phyloP scores from a whole-genome alignment of 345 rosid species.

The Eucalyptus erythrocorys region DNA sequence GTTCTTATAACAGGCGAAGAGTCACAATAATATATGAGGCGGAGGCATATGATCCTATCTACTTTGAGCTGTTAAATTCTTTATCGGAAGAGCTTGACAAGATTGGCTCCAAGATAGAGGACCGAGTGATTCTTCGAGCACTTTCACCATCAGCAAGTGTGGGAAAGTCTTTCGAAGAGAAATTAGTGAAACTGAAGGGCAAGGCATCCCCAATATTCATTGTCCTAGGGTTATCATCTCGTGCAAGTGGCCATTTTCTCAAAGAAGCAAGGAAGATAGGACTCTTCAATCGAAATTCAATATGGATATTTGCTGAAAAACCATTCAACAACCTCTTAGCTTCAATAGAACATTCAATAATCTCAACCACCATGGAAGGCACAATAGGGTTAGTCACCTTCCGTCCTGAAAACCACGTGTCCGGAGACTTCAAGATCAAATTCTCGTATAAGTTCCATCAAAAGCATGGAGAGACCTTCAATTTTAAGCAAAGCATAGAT shows the following conservation, averaged over 20 bases:
- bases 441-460: slow-evolving; percentile 1
- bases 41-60: slow-evolving; percentile 8
- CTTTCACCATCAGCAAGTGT: slow-evolving; percentile 9
- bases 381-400: slow-evolving; percentile 25
- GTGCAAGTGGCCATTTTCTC: slow-evolving; percentile 18
- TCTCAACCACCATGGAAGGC: slow-evolving; percentile 32
- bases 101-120: slow-evolving; percentile 20
- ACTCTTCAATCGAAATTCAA: slow-evolving; percentile 20
- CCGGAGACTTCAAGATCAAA: slow-evolving; percentile 1
- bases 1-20: slow-evolving; percentile 19
- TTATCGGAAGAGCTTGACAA: slow-evolving; percentile 13
- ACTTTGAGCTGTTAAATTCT: slow-evolving; percentile 5
- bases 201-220: slow-evolving; percentile 27
- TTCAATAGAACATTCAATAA: background rate
- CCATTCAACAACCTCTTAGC: background rate
- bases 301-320: slow-evolving; percentile 18
- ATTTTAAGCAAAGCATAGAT: slow-evolving; percentile 15
- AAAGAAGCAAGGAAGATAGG: slow-evolving; percentile 23
- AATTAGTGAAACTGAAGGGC: slow-evolving; percentile 2
- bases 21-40: slow-evolving; percentile 29
- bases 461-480: slow-evolving; percentile 10
- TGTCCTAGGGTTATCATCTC: slow-evolving; percentile 26
- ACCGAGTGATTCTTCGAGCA: slow-evolving; percentile 24
- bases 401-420: background rate
- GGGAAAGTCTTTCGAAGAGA: slow-evolving; percentile 1